These are phyloP conservation scores for Fraxinus angustifolia DNA, from an alignment of 305 asterid genomes.

Conservation along the genomic window DNA sequence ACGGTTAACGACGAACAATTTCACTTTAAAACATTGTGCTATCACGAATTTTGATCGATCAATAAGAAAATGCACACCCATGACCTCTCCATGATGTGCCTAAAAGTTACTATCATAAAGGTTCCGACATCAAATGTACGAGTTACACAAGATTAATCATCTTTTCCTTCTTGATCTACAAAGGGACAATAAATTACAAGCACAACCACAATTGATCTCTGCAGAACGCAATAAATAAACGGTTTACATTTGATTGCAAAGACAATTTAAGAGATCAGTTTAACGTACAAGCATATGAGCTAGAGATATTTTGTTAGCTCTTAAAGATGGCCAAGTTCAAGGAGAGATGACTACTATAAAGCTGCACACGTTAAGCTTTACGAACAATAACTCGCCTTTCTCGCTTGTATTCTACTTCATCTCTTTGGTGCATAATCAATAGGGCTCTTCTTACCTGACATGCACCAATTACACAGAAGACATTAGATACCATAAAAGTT, in stretches of 20 bases:
- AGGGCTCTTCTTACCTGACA: slow-evolving; percentile 87
- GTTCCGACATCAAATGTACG: background rate
- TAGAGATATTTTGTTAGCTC: background rate
- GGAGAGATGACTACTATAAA: background rate
- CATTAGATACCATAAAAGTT: background rate
- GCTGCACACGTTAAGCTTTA: slow-evolving; percentile 45
- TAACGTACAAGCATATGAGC: background rate
- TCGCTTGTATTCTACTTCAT: slow-evolving; percentile 91
- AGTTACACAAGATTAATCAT: background rate
- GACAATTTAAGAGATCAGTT: background rate
- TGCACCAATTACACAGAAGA: slow-evolving; percentile 9
- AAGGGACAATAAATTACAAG: background rate
- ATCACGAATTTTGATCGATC: background rate
- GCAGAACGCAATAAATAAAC: background rate
- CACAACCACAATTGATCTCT: background rate
- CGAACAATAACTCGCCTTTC: slow-evolving; percentile 78
- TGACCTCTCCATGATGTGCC: background rate
- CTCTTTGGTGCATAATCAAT: slow-evolving; percentile 90
- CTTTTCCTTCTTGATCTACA: background rate
- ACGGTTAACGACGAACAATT: no score
- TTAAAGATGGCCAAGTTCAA: background rate
- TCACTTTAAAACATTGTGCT: background rate
- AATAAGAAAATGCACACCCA: background rate
- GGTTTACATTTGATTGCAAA: background rate
- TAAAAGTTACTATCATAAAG: background rate